These are phyloP conservation scores for Coelastrella sp. DNA, from an alignment of 139 green algal genomes.

Conservation along the genomic window DNA sequence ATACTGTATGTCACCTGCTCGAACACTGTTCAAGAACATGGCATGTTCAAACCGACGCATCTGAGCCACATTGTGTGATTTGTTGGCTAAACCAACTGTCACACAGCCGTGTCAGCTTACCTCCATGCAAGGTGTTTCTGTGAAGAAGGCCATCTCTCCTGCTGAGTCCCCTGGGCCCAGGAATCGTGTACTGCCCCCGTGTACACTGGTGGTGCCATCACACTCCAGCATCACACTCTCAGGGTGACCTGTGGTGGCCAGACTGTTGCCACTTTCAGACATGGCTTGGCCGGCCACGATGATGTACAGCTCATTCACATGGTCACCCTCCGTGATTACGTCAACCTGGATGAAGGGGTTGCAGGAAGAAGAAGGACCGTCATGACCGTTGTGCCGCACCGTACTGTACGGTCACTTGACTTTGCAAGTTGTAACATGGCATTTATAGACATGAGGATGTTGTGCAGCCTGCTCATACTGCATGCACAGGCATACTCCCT, in stretches of 20 bases:
- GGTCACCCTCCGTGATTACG: constrained; percentile 61
- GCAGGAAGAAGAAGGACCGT: too few species aligned
- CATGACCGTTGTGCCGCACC: too few species aligned
- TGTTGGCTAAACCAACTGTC: not conserved
- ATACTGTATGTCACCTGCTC: not conserved
- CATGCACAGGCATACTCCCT: too few species aligned
- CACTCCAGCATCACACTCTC: not conserved
- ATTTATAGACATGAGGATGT: too few species aligned
- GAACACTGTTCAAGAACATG: not conserved
- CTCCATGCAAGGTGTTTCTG: constrained; percentile 38
- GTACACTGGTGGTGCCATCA: constrained; percentile 9
- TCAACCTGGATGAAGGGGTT: constrained; percentile 55
- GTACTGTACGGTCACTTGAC: too few species aligned
- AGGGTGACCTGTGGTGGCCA: not conserved
- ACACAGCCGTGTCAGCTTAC: not conserved
- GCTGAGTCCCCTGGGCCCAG: constrained; percentile 15
- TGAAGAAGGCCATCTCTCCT: constrained; percentile 51
- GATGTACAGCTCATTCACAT: constrained; percentile 68
- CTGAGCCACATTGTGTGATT: not conserved
- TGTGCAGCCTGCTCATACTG: too few species aligned
- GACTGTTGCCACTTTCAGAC: not conserved
- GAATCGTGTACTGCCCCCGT: not conserved
- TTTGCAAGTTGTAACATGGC: too few species aligned
- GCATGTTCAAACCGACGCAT: not conserved
- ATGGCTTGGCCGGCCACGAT: constrained; percentile 53